Evolutionary conservation across 164 flowering plant genomes (phyloP).

Genomic region (Kingdonia uniflora): DNA sequence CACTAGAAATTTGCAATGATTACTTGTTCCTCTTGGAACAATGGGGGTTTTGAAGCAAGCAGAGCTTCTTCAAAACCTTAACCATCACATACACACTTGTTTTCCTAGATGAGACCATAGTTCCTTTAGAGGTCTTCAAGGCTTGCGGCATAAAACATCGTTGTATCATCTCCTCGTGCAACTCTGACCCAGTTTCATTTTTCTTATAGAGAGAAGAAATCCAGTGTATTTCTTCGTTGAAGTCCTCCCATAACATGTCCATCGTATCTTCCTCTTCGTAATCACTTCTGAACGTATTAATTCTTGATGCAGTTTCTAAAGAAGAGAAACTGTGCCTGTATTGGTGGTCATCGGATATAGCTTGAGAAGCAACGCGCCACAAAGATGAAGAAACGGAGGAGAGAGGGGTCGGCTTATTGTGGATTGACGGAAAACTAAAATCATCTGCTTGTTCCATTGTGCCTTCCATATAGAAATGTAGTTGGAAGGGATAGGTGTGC

Average conservation of each 20-base stretch:
- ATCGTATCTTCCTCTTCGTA: conserved; percentile 39
- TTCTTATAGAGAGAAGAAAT: conserved; percentile 7
- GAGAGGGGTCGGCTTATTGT: conserved; percentile 9
- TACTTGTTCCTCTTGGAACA: conserved; percentile 14
- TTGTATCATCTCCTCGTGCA: conserved; percentile 6
- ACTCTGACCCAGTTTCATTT: not conserved
- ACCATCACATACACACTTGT: conserved; percentile 26
- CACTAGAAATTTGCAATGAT: no score
- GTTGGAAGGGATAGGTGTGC: not conserved
- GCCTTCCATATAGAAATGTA: not conserved
- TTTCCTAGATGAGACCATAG: conserved; percentile 17
- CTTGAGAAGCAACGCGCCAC: conserved; percentile 26
- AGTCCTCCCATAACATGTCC: conserved; percentile 66
- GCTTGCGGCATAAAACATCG: conserved; percentile 18
- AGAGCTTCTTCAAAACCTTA: conserved; percentile 48
- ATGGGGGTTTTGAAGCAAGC: conserved; percentile 28
- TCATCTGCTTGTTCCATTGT: conserved; percentile 21
- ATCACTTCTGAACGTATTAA: not conserved
- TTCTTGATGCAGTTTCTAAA: conserved; percentile 6
- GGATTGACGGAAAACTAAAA: conserved; percentile 35
- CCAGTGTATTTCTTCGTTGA: conserved; percentile 37
- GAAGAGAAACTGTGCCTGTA: not conserved
- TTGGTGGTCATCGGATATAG: conserved; percentile 2
- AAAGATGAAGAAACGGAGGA: conserved; percentile 25
- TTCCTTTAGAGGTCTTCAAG: conserved; percentile 22